Percentiles rank a stretch among this genome's conserved stretches.
Conservation (phyloP, 768 basidiomycete genomes). For the Suillus alpinus region DNA sequence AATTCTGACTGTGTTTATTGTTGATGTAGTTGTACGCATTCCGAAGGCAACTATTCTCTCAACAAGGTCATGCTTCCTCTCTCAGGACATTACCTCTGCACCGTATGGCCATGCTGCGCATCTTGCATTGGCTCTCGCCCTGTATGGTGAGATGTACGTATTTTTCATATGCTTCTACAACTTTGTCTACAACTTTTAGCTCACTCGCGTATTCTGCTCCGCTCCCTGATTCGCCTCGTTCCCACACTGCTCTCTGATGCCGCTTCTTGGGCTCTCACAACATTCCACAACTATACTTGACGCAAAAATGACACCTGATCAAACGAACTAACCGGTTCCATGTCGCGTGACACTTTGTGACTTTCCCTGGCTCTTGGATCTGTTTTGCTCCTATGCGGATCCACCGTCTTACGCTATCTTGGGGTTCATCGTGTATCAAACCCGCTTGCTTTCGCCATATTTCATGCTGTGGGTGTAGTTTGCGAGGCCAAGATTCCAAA, state of each 20-base stretch:
- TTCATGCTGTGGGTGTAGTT: conserved; percentile 32
- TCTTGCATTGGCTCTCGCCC: conserved; percentile 58
- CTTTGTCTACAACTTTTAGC: neutral
- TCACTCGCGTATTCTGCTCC: conserved; percentile 7
- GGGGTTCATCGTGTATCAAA: neutral
- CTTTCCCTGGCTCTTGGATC: neutral
- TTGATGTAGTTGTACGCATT: conserved; percentile 56
- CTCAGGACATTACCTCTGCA: conserved; percentile 38
- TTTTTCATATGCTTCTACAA: conserved; percentile 3
- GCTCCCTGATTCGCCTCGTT: neutral
- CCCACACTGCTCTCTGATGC: neutral
- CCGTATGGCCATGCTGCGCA: conserved; percentile 60
- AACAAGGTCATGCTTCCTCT: conserved; percentile 50
- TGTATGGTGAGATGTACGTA: conserved; percentile 65
- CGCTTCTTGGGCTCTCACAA: neutral
- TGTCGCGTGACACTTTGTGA: neutral
- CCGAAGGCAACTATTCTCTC: conserved; percentile 64
- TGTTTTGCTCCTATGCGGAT: neutral
- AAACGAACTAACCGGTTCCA: conserved; percentile 11
- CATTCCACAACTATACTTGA: neutral
- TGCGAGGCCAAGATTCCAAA: conserved; percentile 45
- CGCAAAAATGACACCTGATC: conserved; percentile 5
- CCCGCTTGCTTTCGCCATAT: neutral
- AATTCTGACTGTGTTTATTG: conserved; percentile 7
- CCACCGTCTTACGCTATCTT: neutral